Evolutionary conservation across 2,329 filamentous ascomycete species (phyloP), one percentile per base, ranked within the genome.

Genomic region (Colletotrichum tropicicola): DNA sequence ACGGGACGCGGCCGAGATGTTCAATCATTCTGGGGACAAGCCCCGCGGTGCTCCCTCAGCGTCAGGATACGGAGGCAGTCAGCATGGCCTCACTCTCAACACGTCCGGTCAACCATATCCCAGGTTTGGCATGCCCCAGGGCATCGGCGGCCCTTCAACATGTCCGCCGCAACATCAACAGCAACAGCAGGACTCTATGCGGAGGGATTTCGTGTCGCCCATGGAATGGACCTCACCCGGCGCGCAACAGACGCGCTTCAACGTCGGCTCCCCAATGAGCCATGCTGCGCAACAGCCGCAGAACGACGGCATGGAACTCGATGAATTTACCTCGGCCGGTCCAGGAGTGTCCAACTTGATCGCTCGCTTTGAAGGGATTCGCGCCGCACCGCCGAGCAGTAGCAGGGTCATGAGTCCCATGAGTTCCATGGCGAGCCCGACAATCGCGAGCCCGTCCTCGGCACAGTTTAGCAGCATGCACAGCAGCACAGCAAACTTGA

Each of bases 201-300:
- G 60, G 41, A 51, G 63, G 47, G 59, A 48, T 28, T 64, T 66
- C 30, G 47, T 28, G 6, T 52, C 63, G 30, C 19, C 59, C 28
- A 80, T 81, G 79, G 79, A 81, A 67, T 81, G 79, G 79, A 70
- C 74, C 10, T 69, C 77, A 9, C 67, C 73, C 5, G 71, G 72
- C 12, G 72, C 75, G 35, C 68, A 73, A 44, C 71, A 77, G 32
- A 65, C 69, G 39, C 67, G 59, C 47, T 68, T 64, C 45, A 60
- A 69, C 48, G 27, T 41, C 5, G 56, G 55, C 8, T 21, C 63
- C 23, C 41, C 47, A 7, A 58, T 62, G 25, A 53, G 43, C 25
- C 49, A 65, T 8, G 39, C 51, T 32, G 47, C 58, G 19, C 55
- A 51, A 15, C 51, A 66, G 2, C 55, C 30, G 19, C 45, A 66